Evolutionary conservation across 352 stramenopile genomes (phyloP).

Genomic region (Blastocystis sp.): DNA sequence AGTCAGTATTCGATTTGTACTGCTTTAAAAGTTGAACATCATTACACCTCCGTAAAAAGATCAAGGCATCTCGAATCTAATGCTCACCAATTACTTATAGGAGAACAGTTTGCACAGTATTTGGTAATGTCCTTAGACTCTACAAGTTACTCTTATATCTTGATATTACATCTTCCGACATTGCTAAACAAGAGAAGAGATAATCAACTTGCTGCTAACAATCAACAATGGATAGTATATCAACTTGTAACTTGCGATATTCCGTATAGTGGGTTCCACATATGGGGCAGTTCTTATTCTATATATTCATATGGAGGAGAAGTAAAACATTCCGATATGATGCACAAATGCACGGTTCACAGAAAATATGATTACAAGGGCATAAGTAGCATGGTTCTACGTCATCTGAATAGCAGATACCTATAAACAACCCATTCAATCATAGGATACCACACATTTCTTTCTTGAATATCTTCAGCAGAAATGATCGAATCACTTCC

Average conservation of each 20-base stretch:
- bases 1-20: too few relatives aligned
- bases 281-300: slow-evolving; percentile 29
- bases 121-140: too few relatives aligned
- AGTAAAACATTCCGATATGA: neutral
- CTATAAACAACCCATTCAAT: neutral
- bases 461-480: neutral
- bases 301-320: neutral
- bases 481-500: neutral
- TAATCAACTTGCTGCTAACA: neutral
- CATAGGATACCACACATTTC: slow-evolving; percentile 2
- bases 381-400: neutral
- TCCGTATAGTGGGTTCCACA: neutral
- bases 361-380: neutral
- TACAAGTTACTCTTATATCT: too few relatives aligned
- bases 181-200: neutral
- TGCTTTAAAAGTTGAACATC: too few relatives aligned
- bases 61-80: too few relatives aligned
- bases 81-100: too few relatives aligned
- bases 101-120: too few relatives aligned
- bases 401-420: slow-evolving; percentile 10
- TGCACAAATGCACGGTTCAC: neutral
- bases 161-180: neutral
- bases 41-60: too few relatives aligned
- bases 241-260: neutral
- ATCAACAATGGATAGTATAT: neutral